Conservation (phyloP, 495 filamentous ascomycete genomes). For the Lasiosphaeria miniovina region DNA sequence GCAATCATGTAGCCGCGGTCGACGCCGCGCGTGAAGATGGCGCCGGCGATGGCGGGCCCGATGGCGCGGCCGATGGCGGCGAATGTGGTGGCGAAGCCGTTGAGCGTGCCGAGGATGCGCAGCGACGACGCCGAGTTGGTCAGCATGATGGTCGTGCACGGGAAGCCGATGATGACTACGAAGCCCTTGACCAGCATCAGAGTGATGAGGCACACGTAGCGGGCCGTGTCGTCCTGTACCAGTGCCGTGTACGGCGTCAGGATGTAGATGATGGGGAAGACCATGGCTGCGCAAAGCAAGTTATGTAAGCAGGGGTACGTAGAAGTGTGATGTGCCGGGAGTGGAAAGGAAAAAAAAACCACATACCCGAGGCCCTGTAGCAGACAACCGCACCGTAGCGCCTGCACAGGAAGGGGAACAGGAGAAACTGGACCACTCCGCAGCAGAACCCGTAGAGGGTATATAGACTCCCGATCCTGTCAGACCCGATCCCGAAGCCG, state of each 20-base stretch:
- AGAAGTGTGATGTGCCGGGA: not conserved
- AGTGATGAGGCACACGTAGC: conserved; percentile 46
- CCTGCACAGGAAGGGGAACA: conserved; percentile 69
- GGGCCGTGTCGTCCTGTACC: conserved; percentile 40
- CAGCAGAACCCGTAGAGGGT: conserved; percentile 69
- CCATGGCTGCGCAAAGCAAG: conserved; percentile 27
- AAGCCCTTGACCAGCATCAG: conserved; percentile 68
- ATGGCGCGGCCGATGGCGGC: conserved; percentile 72
- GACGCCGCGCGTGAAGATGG: conserved; percentile 67
- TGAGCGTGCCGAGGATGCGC: conserved; percentile 78
- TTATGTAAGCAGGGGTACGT: not conserved
- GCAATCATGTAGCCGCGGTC: conserved; percentile 67
- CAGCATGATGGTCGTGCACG: conserved; percentile 81
- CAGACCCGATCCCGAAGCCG: conserved; percentile 69
- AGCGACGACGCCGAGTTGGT: conserved; percentile 80
- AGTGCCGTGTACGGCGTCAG: conserved; percentile 70
- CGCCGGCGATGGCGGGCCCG: conserved; percentile 68
- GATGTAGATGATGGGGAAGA: conserved; percentile 72
- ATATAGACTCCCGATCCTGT: conserved; percentile 72
- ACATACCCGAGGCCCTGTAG: conserved; percentile 53
- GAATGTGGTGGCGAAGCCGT: conserved; percentile 79
- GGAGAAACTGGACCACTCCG: conserved; percentile 72
- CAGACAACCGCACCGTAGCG: conserved; percentile 68
- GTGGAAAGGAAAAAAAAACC: not conserved
- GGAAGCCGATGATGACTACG: conserved; percentile 76